These are phyloP conservation scores for Boletus speciosus DNA, from an alignment of 768 basidiomycete species.

Conservation along the genomic window DNA sequence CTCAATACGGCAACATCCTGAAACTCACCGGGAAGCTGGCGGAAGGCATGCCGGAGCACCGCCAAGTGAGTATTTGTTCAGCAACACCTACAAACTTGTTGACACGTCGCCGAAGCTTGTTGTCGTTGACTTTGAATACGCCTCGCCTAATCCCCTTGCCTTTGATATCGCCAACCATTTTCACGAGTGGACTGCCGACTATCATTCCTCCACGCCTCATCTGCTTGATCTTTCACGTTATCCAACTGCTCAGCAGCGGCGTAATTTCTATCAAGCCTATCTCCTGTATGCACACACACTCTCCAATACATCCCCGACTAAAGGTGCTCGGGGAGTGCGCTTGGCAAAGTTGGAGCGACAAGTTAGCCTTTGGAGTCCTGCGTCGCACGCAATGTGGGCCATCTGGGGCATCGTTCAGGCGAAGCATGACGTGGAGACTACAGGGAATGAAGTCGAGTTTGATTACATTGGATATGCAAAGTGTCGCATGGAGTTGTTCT, in stretches of 20 bases:
- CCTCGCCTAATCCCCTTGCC: slow-evolving; percentile 85
- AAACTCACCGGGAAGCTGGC: slow-evolving; percentile 52
- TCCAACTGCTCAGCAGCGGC: slow-evolving; percentile 68
- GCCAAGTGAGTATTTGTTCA: slow-evolving; percentile 51
- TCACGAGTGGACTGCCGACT: slow-evolving; percentile 95
- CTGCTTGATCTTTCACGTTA: slow-evolving; percentile 61
- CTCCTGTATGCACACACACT: slow-evolving; percentile 48
- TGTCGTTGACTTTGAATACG: slow-evolving; percentile 98
- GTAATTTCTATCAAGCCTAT: slow-evolving; percentile 85
- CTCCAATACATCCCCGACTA: slow-evolving; percentile 19
- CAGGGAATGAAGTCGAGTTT: slow-evolving; percentile 64
- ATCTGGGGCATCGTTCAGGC: slow-evolving; percentile 95
- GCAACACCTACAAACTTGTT: slow-evolving; percentile 1
- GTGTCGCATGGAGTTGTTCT: slow-evolving; percentile 63
- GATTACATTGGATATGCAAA: slow-evolving; percentile 85
- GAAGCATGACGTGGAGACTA: slow-evolving; percentile 61
- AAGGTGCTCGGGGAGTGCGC: slow-evolving; percentile 36
- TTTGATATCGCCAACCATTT: slow-evolving; percentile 98
- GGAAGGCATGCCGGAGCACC: slow-evolving; percentile 65
- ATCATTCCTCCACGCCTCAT: slow-evolving; percentile 69
- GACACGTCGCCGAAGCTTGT: slow-evolving; percentile 60
- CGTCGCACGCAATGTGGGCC: slow-evolving; percentile 89
- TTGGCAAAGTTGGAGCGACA: slow-evolving; percentile 68
- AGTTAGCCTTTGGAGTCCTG: slow-evolving; percentile 85
- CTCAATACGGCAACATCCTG: slow-evolving; percentile 93